Evolutionary conservation across 192 early-diverging fungal species (phyloP), one percentile per base, ranked within the genome.

Genomic region (Pilobolus umbonatus): DNA sequence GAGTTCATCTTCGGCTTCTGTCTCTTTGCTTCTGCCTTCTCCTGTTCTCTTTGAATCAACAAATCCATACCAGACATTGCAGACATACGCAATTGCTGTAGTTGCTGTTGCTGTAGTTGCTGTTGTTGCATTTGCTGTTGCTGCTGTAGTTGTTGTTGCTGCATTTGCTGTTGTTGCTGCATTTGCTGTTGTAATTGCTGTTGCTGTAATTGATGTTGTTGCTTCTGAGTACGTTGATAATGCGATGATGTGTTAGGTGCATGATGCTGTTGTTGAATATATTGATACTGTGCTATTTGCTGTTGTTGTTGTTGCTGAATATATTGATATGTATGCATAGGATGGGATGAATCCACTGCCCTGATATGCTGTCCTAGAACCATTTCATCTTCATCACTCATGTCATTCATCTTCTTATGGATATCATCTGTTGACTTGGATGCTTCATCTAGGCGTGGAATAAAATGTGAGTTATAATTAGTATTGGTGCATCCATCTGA

Each of bases 41-140:
- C 67, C 24, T 62, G 67, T 24, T 69, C 67, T 9, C 58, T 35
- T 30, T 69, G 67, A 10, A 42, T 53, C 34, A 69, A 46, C 21
- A 69, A 30, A 49, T 69, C 67, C 67, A 69, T 69, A 22, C 61
- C 67, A 17, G 67, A 69, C 53, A 67, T 60, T 11, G 45, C 50
- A 14, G 34, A 19, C 22, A 50, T 39, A n/a, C 57, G 60, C 17
- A 24, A 15, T 25, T 24, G 60, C 25, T 60, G 42, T 14, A 4
- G 9, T 7, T 21, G 28, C 25, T 52, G 40, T 47, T 21, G 25
- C 17, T 24, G 36, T 32, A n/a, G 54, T 21, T 40, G 44, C 14
- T 35, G 52, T 26, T 51, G 55, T 21, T 35, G 55, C 22, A 62
- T 55, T 17, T 50, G 60, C 22, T 59, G 67, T 14, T 60, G 44